Base-by-base conservation (phyloP, 1,284 basidiomycete genomes). In the Tilletia indica region DNA sequence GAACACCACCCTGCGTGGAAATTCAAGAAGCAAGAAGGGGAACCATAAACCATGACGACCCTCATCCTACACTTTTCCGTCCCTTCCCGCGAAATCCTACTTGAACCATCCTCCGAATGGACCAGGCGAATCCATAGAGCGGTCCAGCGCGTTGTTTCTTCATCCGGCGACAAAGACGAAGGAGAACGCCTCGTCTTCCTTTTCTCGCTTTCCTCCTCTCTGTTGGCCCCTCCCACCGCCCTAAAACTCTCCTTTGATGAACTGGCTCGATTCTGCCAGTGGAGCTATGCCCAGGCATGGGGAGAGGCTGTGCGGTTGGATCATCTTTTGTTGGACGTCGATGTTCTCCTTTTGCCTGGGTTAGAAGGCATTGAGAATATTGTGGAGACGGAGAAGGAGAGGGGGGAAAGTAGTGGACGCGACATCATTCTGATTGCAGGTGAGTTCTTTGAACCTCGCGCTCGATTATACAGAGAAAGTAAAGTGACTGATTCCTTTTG, bases 281-380 rank as follows among this genome's bases (percentile, higher is more conserved):
- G 75, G 70, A 69, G 75, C 6, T 84, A 84, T 61, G 77, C 80
- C 4, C 69, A 75, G 63, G 80, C 78, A 1, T 83, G 81, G 82
- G 75, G 67, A 38, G 73, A 74, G 11, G 82, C 82, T 4, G 71
- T 78, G 25, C 51, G 73, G 47, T 71, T 71, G 14, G 72, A 76
- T 31, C 38, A 71, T 19, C 72, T 80, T 68, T 67, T 77, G n/a
- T 68, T 72, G 38, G 76, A 83, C 63, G 74, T 84, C 36, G 73
- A 74, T 34, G 76, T 83, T 38, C 72, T 82, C 21, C 72, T 80
- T 2, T 71, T 78, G 8, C 80, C 34, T 14, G 42, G 42, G 42
- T 3, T 14, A 14, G 42, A 45, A 8, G 42, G 42, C 9, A 45
- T 45, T 14, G 14, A 21, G 56, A 42, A 19, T 38, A 69, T 38